phyloP scores from a whole-genome alignment of 208 protist species.

The Leishmania arabica region DNA sequence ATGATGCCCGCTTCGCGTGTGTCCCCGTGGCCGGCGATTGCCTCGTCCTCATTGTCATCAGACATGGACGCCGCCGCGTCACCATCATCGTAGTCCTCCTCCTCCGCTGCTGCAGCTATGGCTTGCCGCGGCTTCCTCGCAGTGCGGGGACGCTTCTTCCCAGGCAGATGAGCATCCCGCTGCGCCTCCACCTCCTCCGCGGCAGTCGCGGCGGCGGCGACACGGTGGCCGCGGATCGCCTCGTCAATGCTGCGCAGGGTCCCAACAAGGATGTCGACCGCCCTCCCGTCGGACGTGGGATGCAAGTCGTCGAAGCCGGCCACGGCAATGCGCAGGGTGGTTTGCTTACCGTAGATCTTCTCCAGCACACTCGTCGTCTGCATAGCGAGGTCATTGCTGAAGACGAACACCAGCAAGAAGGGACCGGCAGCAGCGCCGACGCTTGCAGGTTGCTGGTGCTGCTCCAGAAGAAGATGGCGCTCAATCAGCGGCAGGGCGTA shows the following conservation, averaged over 20 bases:
- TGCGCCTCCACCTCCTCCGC: conserved; percentile 43
- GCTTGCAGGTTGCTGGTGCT: background rate
- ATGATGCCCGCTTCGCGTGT: conserved; percentile 28
- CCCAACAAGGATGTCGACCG: conserved; percentile 76
- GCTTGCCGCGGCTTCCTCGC: background rate
- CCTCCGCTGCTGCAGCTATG: background rate
- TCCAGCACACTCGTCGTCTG: conserved; percentile 80
- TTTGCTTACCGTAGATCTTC: conserved; percentile 61
- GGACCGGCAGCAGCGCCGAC: conserved; percentile 33
- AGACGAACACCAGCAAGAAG: conserved; percentile 89
- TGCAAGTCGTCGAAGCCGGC: conserved; percentile 73
- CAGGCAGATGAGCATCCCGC: conserved; percentile 20
- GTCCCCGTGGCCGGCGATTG: conserved; percentile 5
- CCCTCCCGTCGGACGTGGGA: background rate
- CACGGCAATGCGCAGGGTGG: conserved; percentile 50
- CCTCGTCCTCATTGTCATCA: conserved; percentile 36
- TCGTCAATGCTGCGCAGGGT: conserved; percentile 72
- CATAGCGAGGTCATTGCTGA: conserved; percentile 86
- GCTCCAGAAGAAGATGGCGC: conserved; percentile 71
- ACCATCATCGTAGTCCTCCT: conserved; percentile 21
- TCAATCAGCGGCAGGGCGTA: conserved; percentile 97
- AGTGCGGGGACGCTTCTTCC: conserved; percentile 23
- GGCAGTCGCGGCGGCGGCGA: conserved; percentile 36
- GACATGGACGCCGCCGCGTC: conserved; percentile 17
- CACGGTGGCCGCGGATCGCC: conserved; percentile 66